Evolutionary conservation across 176 grass and related monocot species (phyloP), one percentile per base, ranked within the genome.

Genomic region (Oryza coarctata): DNA sequence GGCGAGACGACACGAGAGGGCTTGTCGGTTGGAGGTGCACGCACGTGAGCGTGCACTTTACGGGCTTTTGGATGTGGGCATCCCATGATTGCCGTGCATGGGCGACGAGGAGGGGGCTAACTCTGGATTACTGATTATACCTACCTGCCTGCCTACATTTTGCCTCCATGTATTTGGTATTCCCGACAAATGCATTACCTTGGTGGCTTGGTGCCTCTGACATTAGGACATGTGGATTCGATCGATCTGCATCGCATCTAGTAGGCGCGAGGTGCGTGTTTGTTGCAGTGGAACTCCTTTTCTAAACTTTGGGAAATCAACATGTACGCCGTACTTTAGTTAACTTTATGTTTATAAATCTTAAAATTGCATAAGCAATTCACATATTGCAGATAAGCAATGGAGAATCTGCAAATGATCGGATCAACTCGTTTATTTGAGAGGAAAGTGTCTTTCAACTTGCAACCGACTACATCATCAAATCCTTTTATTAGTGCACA

Each of bases 41-140:
- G 73, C 70, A 69, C 60, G 62, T 64, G 82, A 70, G 20, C 64
- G 8, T 76, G 72, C 72, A 84, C 63, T 63, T 84, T 81, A 41
- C 57, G 33, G 26, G 65, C 76, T 74, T 84, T 89, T 71, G 82
- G 71, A 43, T 32, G 26, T n/a, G n/a, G n/a, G 67, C 11, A 23
- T 68, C 67, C 83, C 87, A 71, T 85, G 82, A 71, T 80, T 76
- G 82, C 9, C 50, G 28, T 76, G 82, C 77, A 81, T 76, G 71
- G 50, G 30, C 77, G 55, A n/a, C 50, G 50, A 55, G 20, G 50
- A 55, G 50, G 9, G 50, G 50, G 13, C 20, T 18, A 20, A 55
- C 22, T 55, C 18, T 55, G 6, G 50, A 22, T 9, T 55, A 55
- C 50, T 55, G 50, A 9, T n/a, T 55, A 15, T 45, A 45, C 43